Conservation (phyloP, 192 early-diverging fungal species). For the Umbelopsis isabellina region DNA sequence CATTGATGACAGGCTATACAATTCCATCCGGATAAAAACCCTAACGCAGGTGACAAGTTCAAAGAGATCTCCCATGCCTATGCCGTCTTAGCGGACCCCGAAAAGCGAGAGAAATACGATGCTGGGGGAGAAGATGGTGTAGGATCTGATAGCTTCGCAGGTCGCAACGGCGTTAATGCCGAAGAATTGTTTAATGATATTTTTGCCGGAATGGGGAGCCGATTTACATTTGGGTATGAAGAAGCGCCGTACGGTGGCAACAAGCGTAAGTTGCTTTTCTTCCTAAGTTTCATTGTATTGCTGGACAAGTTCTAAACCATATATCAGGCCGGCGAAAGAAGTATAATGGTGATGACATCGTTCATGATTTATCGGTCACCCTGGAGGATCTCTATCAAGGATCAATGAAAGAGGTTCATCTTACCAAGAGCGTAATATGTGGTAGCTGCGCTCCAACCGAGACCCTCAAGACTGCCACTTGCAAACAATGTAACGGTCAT, state of each 20-base stretch:
- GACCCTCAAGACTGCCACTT: slow-evolving; percentile 41
- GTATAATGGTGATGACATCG: slow-evolving; percentile 82
- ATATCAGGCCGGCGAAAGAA: slow-evolving; percentile 74
- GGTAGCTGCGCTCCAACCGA: slow-evolving; percentile 59
- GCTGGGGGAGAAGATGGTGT: slow-evolving; percentile 87
- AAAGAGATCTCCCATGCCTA: slow-evolving; percentile 97
- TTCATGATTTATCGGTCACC: slow-evolving; percentile 78
- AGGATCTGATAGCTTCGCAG: slow-evolving; percentile 65
- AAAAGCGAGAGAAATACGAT: slow-evolving; percentile 92
- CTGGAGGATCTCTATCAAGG: slow-evolving; percentile 85
- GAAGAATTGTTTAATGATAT: slow-evolving; percentile 94
- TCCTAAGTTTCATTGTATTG: neutral
- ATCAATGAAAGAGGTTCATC: slow-evolving; percentile 86
- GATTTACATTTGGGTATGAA: neutral
- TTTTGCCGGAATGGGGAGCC: slow-evolving; percentile 70
- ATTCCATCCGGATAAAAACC: slow-evolving; percentile 86
- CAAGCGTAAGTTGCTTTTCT: slow-evolving; percentile 6
- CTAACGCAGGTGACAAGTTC: slow-evolving; percentile 84
- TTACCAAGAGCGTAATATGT: slow-evolving; percentile 91
- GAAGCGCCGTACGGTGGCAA: neutral
- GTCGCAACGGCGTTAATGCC: slow-evolving; percentile 63
- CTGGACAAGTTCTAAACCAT: neutral
- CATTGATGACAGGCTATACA: slow-evolving; percentile 81
- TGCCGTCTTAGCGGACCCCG: slow-evolving; percentile 85
- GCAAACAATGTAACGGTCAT: slow-evolving; percentile 79